Conservation (phyloP, 106 monocot species). For the Dendrobium huoshanense region DNA sequence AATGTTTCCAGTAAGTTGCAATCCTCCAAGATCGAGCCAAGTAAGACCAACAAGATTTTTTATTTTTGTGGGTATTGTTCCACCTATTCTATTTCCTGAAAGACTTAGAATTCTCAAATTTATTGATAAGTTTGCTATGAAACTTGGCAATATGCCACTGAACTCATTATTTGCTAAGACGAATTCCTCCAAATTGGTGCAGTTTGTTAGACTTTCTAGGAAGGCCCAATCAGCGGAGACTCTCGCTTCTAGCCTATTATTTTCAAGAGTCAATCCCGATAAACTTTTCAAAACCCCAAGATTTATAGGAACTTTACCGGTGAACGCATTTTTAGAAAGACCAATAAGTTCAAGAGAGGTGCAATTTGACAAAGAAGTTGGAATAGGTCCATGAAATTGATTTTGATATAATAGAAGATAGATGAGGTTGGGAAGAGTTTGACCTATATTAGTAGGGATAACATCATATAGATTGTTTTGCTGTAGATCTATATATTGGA, state of each 20-base stretch:
- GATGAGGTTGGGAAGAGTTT: not conserved
- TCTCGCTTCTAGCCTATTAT: not conserved
- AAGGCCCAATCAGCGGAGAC: not conserved
- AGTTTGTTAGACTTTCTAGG: not conserved
- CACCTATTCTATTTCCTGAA: not conserved
- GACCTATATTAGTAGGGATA: conserved; percentile 12
- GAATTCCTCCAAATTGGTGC: not conserved
- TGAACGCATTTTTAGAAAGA: conserved; percentile 14
- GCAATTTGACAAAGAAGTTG: conserved; percentile 15
- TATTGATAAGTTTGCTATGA: not conserved
- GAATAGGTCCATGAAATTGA: conserved; percentile 15
- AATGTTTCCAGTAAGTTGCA: not conserved
- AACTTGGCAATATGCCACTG: not conserved
- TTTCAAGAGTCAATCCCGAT: not conserved
- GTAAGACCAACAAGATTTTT: not conserved
- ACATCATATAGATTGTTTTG: conserved; percentile 17
- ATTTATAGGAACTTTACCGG: conserved; percentile 24
- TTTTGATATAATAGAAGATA: conserved; percentile 18
- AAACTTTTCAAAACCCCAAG: conserved; percentile 18
- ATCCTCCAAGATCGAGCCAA: not conserved
- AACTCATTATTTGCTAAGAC: not conserved
- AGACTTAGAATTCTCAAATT: not conserved
- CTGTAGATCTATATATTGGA: conserved; percentile 2
- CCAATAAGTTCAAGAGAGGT: conserved; percentile 6
- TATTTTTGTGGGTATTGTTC: not conserved